A percentile compares a stretch with the other conserved stretches of the same genome.
Evolutionary conservation across 2,329 filamentous ascomycete genomes (phyloP).

Genomic region (Fusarium coicis): DNA sequence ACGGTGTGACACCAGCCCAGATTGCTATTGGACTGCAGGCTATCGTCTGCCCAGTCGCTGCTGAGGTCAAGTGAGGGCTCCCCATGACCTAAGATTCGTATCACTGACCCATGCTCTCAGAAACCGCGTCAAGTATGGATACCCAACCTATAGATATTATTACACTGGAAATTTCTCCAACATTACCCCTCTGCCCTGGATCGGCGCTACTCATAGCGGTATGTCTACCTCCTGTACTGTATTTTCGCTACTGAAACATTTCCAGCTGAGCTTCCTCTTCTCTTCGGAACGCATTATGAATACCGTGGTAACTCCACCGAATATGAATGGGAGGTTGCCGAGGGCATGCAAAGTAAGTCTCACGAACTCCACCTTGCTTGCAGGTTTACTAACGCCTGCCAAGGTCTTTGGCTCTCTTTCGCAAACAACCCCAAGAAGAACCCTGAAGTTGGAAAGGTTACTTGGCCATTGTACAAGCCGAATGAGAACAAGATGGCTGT

Average conservation of each 20-base stretch:
- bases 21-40: neutral
- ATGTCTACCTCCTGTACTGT: accelerated
- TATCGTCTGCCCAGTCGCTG: slow-evolving; percentile 10
- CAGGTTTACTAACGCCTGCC: accelerated
- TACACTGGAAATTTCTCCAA: slow-evolving; percentile 22
- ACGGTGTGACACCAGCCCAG: neutral
- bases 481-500: neutral
- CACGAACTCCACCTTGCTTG: accelerated
- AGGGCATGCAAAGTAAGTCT: slow-evolving; percentile 1
- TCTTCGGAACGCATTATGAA: slow-evolving; percentile 16
- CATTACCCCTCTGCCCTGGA: slow-evolving; percentile 10
- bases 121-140: slow-evolving; percentile 1
- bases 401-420: slow-evolving; percentile 14
- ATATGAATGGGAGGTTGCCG: slow-evolving; percentile 13
- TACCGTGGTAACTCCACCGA: slow-evolving; percentile 11
- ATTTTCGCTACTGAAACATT: neutral
- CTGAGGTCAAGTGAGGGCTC: neutral
- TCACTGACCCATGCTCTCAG: accelerated
- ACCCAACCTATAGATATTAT: slow-evolving; percentile 13
- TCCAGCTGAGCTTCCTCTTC: neutral
- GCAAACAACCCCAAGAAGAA: neutral
- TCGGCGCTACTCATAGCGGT: slow-evolving; percentile 7
- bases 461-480: neutral
- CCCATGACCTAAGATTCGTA: accelerated
- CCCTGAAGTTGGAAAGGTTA: neutral